phyloP scores from a whole-genome alignment of 768 basidiomycete genomes.

The Steccherinum ochraceum region DNA sequence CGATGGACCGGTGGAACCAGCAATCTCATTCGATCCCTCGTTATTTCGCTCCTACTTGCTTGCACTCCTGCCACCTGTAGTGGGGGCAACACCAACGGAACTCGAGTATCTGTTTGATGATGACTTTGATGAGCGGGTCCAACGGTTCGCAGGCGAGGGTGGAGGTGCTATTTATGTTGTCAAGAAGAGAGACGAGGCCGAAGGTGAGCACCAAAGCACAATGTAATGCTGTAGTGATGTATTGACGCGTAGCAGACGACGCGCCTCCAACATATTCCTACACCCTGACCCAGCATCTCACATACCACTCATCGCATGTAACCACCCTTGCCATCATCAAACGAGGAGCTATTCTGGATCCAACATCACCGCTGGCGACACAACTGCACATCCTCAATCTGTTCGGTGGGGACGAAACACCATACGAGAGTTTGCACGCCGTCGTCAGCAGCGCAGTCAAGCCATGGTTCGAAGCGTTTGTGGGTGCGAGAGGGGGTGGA shows the following conservation, averaged over 20 bases:
- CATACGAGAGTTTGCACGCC: slow-evolving; percentile 93
- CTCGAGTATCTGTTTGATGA: slow-evolving; percentile 64
- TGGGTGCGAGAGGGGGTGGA: slow-evolving; percentile 69
- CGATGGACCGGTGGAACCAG: slow-evolving; percentile 29
- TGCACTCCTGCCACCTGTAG: slow-evolving; percentile 69
- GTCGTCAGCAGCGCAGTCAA: slow-evolving; percentile 94
- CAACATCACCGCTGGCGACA: slow-evolving; percentile 66
- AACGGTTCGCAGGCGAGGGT: slow-evolving; percentile 69
- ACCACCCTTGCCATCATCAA: slow-evolving; percentile 95
- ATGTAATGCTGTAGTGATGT: neutral
- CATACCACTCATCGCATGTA: slow-evolving; percentile 73
- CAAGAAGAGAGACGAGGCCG: slow-evolving; percentile 67
- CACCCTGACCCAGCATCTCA: slow-evolving; percentile 62
- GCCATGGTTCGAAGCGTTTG: slow-evolving; percentile 98
- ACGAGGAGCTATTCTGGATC: slow-evolving; percentile 77
- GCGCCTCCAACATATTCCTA: slow-evolving; percentile 56
- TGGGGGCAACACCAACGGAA: slow-evolving; percentile 66
- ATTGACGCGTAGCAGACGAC: slow-evolving; percentile 46
- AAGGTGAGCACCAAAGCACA: slow-evolving; percentile 42
- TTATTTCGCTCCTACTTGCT: slow-evolving; percentile 68
- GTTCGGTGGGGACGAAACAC: slow-evolving; percentile 82
- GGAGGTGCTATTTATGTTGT: slow-evolving; percentile 79
- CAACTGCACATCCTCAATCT: slow-evolving; percentile 93
- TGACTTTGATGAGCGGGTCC: slow-evolving; percentile 68
- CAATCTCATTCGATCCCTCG: slow-evolving; percentile 56